Percentiles rank a stretch among this genome's conserved stretches.
These are phyloP conservation scores for Saccharomycopsis vini DNA, from an alignment of 805 yeast species.

Conservation along the genomic window DNA sequence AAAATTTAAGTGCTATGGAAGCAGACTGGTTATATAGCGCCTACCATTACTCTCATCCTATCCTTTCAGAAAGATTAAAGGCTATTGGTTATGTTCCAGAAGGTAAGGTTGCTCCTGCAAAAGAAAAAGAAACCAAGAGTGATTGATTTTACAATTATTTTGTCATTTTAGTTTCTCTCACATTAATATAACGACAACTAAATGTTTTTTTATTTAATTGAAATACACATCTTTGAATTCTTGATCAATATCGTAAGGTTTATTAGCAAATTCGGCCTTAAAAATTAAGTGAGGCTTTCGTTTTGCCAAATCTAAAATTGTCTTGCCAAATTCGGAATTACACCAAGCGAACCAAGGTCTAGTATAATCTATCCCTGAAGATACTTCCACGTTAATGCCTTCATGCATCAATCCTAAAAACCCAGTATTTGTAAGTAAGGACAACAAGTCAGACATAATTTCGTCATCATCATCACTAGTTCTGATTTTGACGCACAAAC, in stretches of 20 bases:
- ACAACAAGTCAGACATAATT: conserved; percentile 39
- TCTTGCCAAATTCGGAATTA: conserved; percentile 82
- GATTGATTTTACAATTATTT: background rate
- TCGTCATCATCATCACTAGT: conserved; percentile 68
- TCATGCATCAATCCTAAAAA: conserved; percentile 82
- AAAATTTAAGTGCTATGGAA: conserved; percentile 77
- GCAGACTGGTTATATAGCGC: conserved; percentile 87
- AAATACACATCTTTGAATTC: conserved; percentile 7
- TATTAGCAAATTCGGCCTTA: conserved; percentile 28
- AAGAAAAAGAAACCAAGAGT: conserved; percentile 8
- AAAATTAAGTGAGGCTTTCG: conserved; percentile 68
- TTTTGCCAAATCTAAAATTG: conserved; percentile 66
- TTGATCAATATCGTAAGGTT: conserved; percentile 14
- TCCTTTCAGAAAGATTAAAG: conserved; percentile 74
- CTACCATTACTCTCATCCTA: conserved; percentile 88
- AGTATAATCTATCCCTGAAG: conserved; percentile 43
- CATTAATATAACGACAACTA: background rate
- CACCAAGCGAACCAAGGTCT: conserved; percentile 95
- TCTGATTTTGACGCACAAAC: conserved; percentile 63
- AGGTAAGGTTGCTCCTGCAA: conserved; percentile 8
- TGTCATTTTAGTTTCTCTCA: background rate
- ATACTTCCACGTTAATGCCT: conserved; percentile 55
- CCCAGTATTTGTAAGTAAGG: conserved; percentile 54
- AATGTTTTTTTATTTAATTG: background rate
- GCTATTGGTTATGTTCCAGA: conserved; percentile 44